Percentiles rank a stretch among this genome's conserved stretches.
These are phyloP conservation scores for Dactylis glomerata DNA, from an alignment of 176 grass and related monocot species.

Conservation along the genomic window DNA sequence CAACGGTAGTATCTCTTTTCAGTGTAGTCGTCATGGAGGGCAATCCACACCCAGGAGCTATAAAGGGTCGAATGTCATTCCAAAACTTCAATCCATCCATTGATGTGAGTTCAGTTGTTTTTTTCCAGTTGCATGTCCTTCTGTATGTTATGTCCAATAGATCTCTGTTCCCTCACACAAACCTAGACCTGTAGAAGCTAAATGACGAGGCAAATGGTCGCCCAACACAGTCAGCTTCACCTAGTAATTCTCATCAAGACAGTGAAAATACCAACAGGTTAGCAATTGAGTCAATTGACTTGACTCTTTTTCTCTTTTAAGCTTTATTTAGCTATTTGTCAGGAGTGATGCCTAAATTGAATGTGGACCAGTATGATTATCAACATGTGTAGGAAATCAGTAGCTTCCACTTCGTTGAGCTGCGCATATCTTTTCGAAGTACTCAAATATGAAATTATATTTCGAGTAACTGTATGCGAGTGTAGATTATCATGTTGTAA, in stretches of 20 bases:
- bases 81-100: conserved; percentile 84
- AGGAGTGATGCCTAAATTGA: background rate
- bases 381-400: background rate
- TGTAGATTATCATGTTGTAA: background rate
- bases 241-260: conserved; percentile 40
- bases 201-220: conserved; percentile 57
- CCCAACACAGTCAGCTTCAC: conserved; percentile 47
- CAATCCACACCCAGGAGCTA: conserved; percentile 75
- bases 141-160: background rate
- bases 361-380: background rate
- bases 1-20: conserved; percentile 17
- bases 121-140: conserved; percentile 7
- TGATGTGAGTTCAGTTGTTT: conserved; percentile 60
- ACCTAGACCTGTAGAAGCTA: conserved; percentile 78
- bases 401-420: background rate
- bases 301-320: conserved; percentile 15
- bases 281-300: background rate
- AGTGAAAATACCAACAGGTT: conserved; percentile 48
- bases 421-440: background rate
- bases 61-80: conserved; percentile 91
- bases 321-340: background rate
- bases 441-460: background rate
- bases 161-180: conserved; percentile 32
- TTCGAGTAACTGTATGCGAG: background rate
- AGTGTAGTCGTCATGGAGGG: conserved; percentile 96